Evolutionary conservation across 2,329 filamentous ascomycete species (phyloP), one percentile per base, ranked within the genome.

Genomic region (Lachnellula hyalina): DNA sequence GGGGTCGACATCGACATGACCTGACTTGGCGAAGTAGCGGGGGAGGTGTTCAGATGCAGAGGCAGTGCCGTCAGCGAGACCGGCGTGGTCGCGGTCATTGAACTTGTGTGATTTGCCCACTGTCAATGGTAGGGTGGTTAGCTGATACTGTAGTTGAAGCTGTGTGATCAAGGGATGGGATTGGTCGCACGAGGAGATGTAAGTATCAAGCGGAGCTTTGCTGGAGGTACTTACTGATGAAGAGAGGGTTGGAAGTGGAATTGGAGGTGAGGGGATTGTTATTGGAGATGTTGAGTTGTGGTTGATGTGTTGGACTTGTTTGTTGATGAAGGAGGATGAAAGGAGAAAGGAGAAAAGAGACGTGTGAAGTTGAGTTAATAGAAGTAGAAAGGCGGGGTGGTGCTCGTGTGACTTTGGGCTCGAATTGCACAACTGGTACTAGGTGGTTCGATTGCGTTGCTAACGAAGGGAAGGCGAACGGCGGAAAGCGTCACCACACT

Each of bases 61-160:
- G 58, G 83, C 84, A 54, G 82, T 84, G 70, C 87, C 85, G 66
- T 94, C 88, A 63, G 87, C 86, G 64, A 90, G 76, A 68, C 82
- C 87, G 67, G 84, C 84, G 77, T 96, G 89, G 79, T 95, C 65
- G 76, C 92, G 92, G 75, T 96, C 90, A 77, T 91, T 96, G 78
- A 81, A 83, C 80, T 97, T 99, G 84, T 93, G 90, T 63, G 93
- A 95, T 73, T 94, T 93, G 78, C 94, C 96, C 93, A 99, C 92
- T 96, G 65, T 54, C 50, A 58, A 60, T 56, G 21, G 47, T 48
- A 25, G 23, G 28, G 4, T 45, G 17, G 47, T 65, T 56, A 67
- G 63, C 48, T 52, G 19, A 38, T 53, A 17, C n/a, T 17, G 40
- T 8, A 44, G 3, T 19, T 12, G 11, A 44, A 21, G 19, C n/a